These are phyloP conservation scores for Actinomortierella ambigua DNA, from an alignment of 371 early-diverging fungal species.

Conservation along the genomic window DNA sequence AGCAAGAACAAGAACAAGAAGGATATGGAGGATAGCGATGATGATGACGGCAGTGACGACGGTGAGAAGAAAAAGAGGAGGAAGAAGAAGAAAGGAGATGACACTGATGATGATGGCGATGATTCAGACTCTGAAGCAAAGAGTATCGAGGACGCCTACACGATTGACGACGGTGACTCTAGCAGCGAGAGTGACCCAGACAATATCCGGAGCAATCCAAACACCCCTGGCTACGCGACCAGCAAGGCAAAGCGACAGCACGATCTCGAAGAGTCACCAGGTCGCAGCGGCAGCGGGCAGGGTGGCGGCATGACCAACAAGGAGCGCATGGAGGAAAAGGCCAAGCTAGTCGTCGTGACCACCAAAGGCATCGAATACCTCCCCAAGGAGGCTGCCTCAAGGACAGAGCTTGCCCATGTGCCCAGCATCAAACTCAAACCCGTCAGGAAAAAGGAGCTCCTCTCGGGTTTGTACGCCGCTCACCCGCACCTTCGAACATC, in stretches of 20 bases:
- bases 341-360: background rate
- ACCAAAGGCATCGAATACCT: conserved; percentile 9
- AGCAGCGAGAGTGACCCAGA: no score
- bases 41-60: background rate
- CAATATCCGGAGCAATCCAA: background rate
- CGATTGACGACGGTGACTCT: no score
- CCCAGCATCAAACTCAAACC: conserved; percentile 31
- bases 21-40: background rate
- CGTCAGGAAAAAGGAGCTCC: conserved; percentile 18
- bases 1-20: background rate
- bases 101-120: conserved; percentile 1
- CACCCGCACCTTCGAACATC: no score
- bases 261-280: background rate
- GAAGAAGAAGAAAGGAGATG: background rate
- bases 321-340: conserved; percentile 2
- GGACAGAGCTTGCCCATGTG: conserved; percentile 30
- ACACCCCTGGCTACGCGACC: conserved; percentile 14
- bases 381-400: conserved; percentile 30
- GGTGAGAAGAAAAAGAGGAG: background rate
- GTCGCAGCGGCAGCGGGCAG: conserved; percentile 3
- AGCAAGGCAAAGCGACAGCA: background rate
- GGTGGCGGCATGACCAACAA: conserved; percentile 6
- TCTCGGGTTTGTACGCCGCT: conserved; percentile 37
- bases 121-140: background rate
- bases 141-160: background rate